Evolutionary conservation across 371 early-diverging fungal genomes (phyloP).

Genomic region (Rhizopus microsporus): DNA sequence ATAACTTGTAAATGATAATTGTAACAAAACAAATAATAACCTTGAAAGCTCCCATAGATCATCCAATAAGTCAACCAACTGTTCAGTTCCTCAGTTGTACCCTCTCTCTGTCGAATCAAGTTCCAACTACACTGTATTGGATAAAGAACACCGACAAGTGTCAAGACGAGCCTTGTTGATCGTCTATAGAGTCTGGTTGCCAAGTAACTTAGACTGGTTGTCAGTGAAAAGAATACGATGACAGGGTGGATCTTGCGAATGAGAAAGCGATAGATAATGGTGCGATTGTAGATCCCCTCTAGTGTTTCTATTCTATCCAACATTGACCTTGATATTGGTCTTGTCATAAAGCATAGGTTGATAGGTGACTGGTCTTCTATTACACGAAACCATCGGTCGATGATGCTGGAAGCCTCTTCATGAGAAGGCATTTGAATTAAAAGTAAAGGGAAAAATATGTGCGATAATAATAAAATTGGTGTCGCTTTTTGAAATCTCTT

Average conservation of each 20-base stretch:
- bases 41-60: conserved; percentile 51
- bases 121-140: conserved; percentile 45
- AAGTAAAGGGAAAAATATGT: conserved; percentile 10
- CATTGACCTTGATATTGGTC: conserved; percentile 23
- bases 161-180: conserved; percentile 30
- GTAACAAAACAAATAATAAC: conserved; percentile 17
- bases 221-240: conserved; percentile 30
- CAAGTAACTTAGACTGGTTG: conserved; percentile 20
- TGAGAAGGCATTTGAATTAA: neutral
- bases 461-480: too few relatives aligned
- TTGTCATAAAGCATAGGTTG: conserved; percentile 35
- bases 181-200: conserved; percentile 32
- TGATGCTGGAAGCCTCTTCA: conserved; percentile 7
- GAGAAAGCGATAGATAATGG: conserved; percentile 32
- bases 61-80: conserved; percentile 60
- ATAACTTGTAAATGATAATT: neutral
- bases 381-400: conserved; percentile 12
- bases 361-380: conserved; percentile 40
- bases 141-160: conserved; percentile 44
- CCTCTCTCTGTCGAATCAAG: conserved; percentile 17
- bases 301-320: conserved; percentile 28
- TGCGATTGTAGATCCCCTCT: conserved; percentile 36
- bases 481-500: too few relatives aligned
- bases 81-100: conserved; percentile 17
- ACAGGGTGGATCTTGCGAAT: conserved; percentile 35